Percentiles rank a stretch among this genome's conserved stretches.
phyloP scores from a whole-genome alignment of 371 early-diverging fungal species.

The Basidiobolus meristosporus region DNA sequence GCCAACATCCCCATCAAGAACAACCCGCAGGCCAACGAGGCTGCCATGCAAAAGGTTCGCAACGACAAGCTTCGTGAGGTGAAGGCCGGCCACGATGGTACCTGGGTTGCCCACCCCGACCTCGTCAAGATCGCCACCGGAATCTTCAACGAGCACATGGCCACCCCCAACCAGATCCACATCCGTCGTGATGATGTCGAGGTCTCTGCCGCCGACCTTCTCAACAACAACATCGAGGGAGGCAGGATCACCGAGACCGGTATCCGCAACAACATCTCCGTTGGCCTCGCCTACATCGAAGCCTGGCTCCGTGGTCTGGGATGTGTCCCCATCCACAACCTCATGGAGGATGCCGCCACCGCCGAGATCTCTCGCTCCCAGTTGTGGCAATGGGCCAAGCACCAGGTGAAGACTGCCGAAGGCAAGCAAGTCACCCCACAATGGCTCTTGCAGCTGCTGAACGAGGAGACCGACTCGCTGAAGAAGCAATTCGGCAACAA shows the following conservation, averaged over 20 bases:
- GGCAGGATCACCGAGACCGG: constrained; percentile 72
- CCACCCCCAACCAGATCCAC: constrained; percentile 85
- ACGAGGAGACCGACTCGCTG: constrained; percentile 65
- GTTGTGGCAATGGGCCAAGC: constrained; percentile 91
- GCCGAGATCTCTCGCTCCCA: constrained; percentile 95
- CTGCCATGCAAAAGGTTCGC: constrained; percentile 82
- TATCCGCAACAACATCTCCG: constrained; percentile 76
- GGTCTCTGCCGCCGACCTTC: constrained; percentile 62
- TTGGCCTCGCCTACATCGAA: constrained; percentile 86
- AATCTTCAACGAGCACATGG: constrained; percentile 87
- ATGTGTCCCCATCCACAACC: constrained; percentile 90
- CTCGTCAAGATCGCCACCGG: constrained; percentile 71
- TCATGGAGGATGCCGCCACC: constrained; percentile 95
- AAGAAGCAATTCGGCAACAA: constrained; percentile 33
- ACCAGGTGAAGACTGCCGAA: constrained; percentile 59
- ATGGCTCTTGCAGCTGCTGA: constrained; percentile 50
- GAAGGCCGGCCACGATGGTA: constrained; percentile 85
- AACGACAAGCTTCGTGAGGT: constrained; percentile 89
- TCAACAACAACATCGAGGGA: constrained; percentile 57
- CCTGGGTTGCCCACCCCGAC: constrained; percentile 96
- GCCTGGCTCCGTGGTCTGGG: constrained; percentile 89
- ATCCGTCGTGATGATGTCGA: constrained; percentile 77
- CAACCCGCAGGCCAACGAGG: constrained; percentile 64
- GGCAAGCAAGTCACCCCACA: constrained; percentile 60
- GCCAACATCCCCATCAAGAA: constrained; percentile 95